Evolutionary conservation across 2,329 filamentous ascomycete genomes (phyloP), one percentile per base, ranked within the genome.

Genomic region (Xylaria sp.): DNA sequence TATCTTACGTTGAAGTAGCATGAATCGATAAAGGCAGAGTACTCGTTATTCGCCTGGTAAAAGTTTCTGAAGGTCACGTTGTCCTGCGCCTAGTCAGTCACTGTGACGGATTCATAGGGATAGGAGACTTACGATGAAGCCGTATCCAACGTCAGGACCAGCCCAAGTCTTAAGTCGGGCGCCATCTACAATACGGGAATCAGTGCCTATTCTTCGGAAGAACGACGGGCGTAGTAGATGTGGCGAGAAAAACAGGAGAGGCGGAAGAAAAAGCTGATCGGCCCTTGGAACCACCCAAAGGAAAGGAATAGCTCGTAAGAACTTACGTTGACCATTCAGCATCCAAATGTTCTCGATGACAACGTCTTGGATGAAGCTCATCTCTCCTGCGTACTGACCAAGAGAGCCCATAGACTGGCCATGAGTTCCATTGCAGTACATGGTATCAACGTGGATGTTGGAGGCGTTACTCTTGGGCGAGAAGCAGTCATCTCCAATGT

Each of bases 161-260:
- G 88, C 88, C 88, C 88, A 90, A 2, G 84, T 83, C 80, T 90
- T 90, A 54, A 90, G 83, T 4, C 88, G 84, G 0, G 87, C 87
- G 2, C 87, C 87, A 48, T 87, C 65, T 70, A 46, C 6, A 48
- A 4, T 1, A 20, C 7, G 23, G 15, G 18, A 25, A 32, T 69
- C 20, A 69, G 46, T 9, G 57, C 44, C 34, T 7, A 6, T 25
- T 15, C 3, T 28, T 0, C 12, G 9, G 5, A 28, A n/a, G 7
- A 32, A 2, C 6, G 15, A 25, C 1, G 12, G 3, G 13, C n/a
- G 23, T n/a, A 41, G 23, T 28, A 18, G 37, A 46, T n/a, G 20
- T 9, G 9, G 46, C 9, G 20, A 25, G 18, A 13, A 46, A 28
- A 4, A 3, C 2, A 7, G 9, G 34, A 41, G 10, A 15, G 23